Evolutionary conservation across 2,329 filamentous ascomycete genomes (phyloP), one percentile per base, ranked within the genome.

Genomic region (Fusarium torulosum): DNA sequence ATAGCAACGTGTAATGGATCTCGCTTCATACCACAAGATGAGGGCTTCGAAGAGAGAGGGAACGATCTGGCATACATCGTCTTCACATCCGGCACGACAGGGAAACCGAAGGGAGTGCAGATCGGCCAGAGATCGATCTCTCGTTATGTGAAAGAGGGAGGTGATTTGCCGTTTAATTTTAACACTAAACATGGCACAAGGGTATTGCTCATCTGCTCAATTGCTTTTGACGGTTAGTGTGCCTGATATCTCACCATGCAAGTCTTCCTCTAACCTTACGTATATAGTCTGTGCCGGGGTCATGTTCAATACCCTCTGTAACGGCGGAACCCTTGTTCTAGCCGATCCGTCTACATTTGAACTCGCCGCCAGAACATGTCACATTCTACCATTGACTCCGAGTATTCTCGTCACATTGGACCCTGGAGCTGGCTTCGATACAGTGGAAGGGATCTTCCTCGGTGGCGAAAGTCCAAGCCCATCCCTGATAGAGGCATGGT

Each of bases 1-100:
- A 33, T 33, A 33, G 31, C 31, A 33, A 13, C 31, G 31, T 33
- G 31, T 15, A 33, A 33, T 33, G 31, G 31, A 33, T 33, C 31
- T 33, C 31, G 7, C 31, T 33, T 6, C 31, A 33, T 15, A 33
- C 31, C 6, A 33, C 13, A 33, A 17, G 31, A 33, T 33, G 31
- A 17, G 31, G 31, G 31, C 14, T 33, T 33, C 31, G 31, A 14
- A 14, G 31, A 15, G 7, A 33, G 31, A 33, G 31, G 31, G 14
- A 33, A 33, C 15, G 33, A 52, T 35, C 31, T 47, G 14, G 44
- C 44, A 15, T 47, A 47, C 27, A 33, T 47, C 27, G 35, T 47
- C 44, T 47, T 47, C 44, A 47, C 44, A 13, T 47, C 44, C n/a
- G 44, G 44, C 13, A 47, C 44, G 6, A 47, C 44, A 17, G 44